These are phyloP conservation scores for Curvularia lunata DNA, from an alignment of 2,329 filamentous ascomycete species.

Conservation along the genomic window DNA sequence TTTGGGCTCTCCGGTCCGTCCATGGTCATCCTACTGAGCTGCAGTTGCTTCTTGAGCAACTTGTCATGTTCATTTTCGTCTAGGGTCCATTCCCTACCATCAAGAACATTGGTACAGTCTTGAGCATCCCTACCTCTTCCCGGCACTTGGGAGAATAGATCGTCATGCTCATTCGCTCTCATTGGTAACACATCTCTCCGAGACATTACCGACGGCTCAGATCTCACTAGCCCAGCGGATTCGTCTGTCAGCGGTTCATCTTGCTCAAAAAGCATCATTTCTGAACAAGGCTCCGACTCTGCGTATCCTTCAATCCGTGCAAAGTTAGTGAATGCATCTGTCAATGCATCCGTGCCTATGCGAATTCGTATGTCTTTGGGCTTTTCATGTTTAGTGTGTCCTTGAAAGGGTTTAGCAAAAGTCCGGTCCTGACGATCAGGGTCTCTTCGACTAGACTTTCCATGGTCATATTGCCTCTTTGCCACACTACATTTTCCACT, in stretches of 20 bases:
- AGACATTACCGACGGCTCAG: constrained; percentile 8
- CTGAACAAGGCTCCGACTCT: constrained; percentile 34
- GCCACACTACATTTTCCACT: constrained; percentile 8
- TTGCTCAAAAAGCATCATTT: constrained; percentile 48
- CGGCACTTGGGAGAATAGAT: neutral
- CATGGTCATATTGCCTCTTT: constrained; percentile 1
- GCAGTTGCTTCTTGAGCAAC: constrained; percentile 4
- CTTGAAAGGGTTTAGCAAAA: constrained; percentile 13
- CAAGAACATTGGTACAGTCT: neutral
- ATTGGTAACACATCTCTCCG: constrained; percentile 7
- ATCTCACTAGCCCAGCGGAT: constrained; percentile 2
- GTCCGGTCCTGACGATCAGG: constrained; percentile 5
- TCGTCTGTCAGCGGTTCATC: constrained; percentile 21
- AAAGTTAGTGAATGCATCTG: constrained; percentile 23
- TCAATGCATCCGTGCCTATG: constrained; percentile 47
- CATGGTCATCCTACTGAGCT: neutral
- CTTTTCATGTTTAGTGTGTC: constrained; percentile 19
- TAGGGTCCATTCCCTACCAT: neutral
- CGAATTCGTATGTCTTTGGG: constrained; percentile 41
- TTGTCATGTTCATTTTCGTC: constrained; percentile 3
- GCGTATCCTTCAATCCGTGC: constrained; percentile 15
- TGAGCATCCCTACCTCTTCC: constrained; percentile 10
- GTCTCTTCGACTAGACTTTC: neutral
- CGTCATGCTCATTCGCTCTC: constrained; percentile 3
- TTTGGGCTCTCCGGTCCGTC: constrained; percentile 7